Percentiles rank a stretch among this genome's conserved stretches.
These are phyloP conservation scores for Ettlia oleoabundans DNA, from an alignment of 139 green algal genomes.

Conservation along the genomic window DNA sequence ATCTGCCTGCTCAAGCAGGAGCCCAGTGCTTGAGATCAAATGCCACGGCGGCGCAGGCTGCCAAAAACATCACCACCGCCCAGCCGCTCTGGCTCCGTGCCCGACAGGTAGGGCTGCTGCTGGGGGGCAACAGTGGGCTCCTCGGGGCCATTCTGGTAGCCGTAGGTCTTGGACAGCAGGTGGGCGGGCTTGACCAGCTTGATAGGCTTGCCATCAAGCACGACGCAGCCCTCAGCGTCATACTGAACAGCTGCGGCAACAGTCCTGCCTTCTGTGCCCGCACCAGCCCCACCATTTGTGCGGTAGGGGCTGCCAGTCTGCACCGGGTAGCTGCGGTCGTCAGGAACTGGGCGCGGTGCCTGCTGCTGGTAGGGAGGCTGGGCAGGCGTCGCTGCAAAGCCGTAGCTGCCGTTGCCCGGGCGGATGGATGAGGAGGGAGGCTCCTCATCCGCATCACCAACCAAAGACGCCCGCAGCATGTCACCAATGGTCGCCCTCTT, in stretches of 20 bases:
- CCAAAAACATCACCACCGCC: neutral
- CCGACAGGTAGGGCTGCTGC: neutral
- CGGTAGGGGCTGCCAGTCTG: constrained; percentile 18
- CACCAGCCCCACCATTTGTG: neutral
- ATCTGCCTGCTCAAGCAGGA: too few relatives aligned
- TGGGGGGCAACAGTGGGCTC: neutral
- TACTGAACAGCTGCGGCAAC: neutral
- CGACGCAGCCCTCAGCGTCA: constrained; percentile 10
- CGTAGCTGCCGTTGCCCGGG: neutral
- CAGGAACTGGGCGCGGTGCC: neutral
- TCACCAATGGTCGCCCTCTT: constrained; percentile 24
- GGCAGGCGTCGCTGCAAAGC: neutral
- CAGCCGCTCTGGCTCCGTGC: neutral
- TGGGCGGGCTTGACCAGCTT: constrained; percentile 38
- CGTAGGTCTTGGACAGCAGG: constrained; percentile 26
- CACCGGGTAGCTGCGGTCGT: neutral
- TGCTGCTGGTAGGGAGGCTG: neutral
- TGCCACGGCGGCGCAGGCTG: neutral
- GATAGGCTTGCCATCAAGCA: constrained; percentile 38
- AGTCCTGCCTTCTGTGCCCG: neutral
- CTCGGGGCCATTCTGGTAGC: neutral
- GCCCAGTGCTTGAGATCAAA: neutral
- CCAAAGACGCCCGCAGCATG: neutral
- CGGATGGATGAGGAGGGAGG: neutral
- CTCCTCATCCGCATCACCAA: neutral